Base-by-base conservation (phyloP, 208 protist species). In the Spongospora subterranea region DNA sequence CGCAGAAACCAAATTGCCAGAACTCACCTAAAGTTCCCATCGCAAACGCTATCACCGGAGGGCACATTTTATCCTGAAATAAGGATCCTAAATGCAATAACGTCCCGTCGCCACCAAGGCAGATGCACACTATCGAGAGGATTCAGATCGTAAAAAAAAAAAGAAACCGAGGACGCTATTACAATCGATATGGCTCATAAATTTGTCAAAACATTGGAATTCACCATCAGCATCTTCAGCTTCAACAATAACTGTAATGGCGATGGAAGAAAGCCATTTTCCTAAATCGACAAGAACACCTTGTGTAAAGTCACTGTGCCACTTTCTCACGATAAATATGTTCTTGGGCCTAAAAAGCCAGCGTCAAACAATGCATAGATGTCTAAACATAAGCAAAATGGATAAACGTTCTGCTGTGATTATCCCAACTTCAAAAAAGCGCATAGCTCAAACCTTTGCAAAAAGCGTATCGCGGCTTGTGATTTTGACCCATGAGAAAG, bases 11-110 rank as follows among this genome's bases (percentile, higher is more conserved):
- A 60, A 29, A 95, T 0, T 91, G 88, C 13, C 93, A 95, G 6
- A 96, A 88, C 77, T 95, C 95, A 45, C 95, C 95, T 24, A 96
- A 77, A 0, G 94, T 94, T 45, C 95, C 95, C 65, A 96, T 50
- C 35, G 92, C 89, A 64, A 96, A 96, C 0, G 93, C 93, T 0
- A 96, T 13, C 0, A 96, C 93, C 0, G 95, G 95, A 43, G 93
- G 94, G 29, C 92, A 89, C 0, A 32, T n/a, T n/a, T 66, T 0
- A 32, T 54, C 88, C 32, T 91, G 65, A 46, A 93, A 94, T 0
- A 93, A 40, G 32, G 91, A 88, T 0, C 40, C 76, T 0, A 89
- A 82, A 53, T 94, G 92, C 11, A 96, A 88, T 0, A 95, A 45
- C 0, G 93, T 94, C 17, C 95, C 94, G 88, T 96, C 94, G 54